Base-by-base conservation (phyloP, 1,284 basidiomycete genomes). In the Bjerkandera adusta region DNA sequence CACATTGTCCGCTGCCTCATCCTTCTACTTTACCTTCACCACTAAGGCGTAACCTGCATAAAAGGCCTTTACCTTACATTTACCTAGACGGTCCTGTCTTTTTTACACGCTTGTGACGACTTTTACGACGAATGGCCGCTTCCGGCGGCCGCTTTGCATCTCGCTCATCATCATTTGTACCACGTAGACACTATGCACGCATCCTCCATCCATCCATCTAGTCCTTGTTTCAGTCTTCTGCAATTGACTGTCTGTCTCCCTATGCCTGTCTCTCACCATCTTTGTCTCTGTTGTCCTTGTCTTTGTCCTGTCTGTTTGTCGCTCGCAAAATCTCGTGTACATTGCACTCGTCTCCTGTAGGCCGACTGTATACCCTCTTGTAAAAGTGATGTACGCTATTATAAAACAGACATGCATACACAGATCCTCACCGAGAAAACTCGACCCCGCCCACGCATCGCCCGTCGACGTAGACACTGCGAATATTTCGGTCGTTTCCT, bases 401-500 rank as follows among this genome's bases (percentile, higher is more conserved):
- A 42, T 20, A 42, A 20, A 20, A 11, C 40, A 42, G 6, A 7
- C 35, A 8, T 30, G 27, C 27, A 1, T 5, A 20, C 34, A 25
- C 21, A 45, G 8, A 18, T 21, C 33, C 11, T 24, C 26, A 25
- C 35, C 34, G 47, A 26, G 29, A 16, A 36, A 57, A 57, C 47
- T 71, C 71, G 43, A 64, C 64, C 11, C 93, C 93, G 21, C 92
- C 92, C 26, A 97, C 81, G 25, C 81, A 64, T 37, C 72, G 66
- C 0, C 94, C 94, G 55, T 89, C 81, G 8, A 98, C 93, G 64
- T 87, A 96, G 16, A 97, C 95, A 42, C 74, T 72, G 27, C 69
- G 70, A 46, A 98, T 86, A 66, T 97, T 96, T 59, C 93, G 73
- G 65, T 95, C 86, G 64, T 97, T 94, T 5, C 90, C 91, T 36